A percentile compares a stretch with the other conserved stretches of the same genome.
phyloP scores from a whole-genome alignment of 371 early-diverging fungal genomes.

The Fennellomyces sp. region DNA sequence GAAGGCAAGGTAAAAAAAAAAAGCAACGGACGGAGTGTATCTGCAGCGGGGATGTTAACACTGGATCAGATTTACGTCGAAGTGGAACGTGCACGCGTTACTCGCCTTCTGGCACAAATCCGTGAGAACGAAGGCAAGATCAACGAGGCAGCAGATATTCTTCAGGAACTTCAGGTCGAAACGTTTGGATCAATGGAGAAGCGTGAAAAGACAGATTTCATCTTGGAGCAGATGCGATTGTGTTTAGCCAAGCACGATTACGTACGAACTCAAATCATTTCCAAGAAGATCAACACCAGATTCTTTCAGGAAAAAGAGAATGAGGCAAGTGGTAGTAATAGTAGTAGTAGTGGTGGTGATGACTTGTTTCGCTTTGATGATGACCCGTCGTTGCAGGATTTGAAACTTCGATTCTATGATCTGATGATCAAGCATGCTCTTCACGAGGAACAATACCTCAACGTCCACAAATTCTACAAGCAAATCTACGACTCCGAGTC shows the following conservation, averaged over 20 bases:
- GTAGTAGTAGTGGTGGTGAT: not conserved
- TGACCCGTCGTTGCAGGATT: conserved; percentile 71
- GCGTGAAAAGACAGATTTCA: conserved; percentile 97
- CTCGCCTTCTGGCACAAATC: conserved; percentile 85
- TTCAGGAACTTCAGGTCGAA: conserved; percentile 98
- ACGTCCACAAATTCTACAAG: conserved; percentile 90
- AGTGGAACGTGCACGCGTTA: conserved; percentile 95
- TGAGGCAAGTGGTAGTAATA: conserved; percentile 52
- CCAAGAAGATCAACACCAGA: conserved; percentile 91
- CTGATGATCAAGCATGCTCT: conserved; percentile 94
- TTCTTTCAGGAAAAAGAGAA: conserved; percentile 88
- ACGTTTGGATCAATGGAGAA: conserved; percentile 98
- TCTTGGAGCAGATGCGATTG: conserved; percentile 97
- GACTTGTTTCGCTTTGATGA: not conserved
- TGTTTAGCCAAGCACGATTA: conserved; percentile 92
- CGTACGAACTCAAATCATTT: conserved; percentile 89
- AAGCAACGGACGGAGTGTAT: too few species aligned
- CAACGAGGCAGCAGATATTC: conserved; percentile 89
- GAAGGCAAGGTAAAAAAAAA: conserved; percentile 86
- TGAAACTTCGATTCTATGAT: conserved; percentile 93
- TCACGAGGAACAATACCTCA: conserved; percentile 88
- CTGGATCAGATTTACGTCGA: conserved; percentile 89
- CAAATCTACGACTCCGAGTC: conserved; percentile 85
- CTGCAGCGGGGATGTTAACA: not conserved
- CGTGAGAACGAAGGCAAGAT: conserved; percentile 91